Evolutionary conservation across 169 alveolate species (phyloP).

Genomic region (Amoebophrya sp.): DNA sequence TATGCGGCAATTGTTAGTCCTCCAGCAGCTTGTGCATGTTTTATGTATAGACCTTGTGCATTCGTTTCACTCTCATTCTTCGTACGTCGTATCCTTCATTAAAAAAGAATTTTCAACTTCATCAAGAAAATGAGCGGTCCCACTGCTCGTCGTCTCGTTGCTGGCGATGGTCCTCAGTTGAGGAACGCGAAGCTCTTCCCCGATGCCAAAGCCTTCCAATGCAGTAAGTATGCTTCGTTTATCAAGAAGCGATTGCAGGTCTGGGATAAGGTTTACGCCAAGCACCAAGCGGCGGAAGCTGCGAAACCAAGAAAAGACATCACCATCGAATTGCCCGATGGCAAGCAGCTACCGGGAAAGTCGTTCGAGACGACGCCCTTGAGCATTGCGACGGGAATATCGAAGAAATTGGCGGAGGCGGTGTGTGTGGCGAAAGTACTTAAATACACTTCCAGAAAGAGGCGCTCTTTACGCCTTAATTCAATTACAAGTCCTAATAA

Average conservation of each 20-base stretch:
- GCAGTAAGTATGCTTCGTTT: neutral
- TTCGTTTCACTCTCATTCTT: too few relatives aligned
- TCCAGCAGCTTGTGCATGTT: too few relatives aligned
- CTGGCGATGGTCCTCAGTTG: neutral
- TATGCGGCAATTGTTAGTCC: too few relatives aligned
- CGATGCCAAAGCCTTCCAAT: neutral
- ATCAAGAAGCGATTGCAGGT: neutral
- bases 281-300: neutral
- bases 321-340: conserved; percentile 78
- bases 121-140: too few relatives aligned
- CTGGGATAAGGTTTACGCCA: neutral
- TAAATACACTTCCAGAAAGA: neutral
- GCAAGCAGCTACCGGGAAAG: conserved; percentile 70
- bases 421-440: conserved; percentile 79
- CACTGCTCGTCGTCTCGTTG: neutral
- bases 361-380: conserved; percentile 82
- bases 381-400: conserved; percentile 75
- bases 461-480: too few relatives aligned
- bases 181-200: neutral
- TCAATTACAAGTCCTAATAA: neutral
- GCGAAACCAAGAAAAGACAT: conserved; percentile 49
- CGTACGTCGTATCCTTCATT: too few relatives aligned
- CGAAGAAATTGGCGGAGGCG: conserved; percentile 76
- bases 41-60: too few relatives aligned
- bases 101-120: too few relatives aligned